Conservation (phyloP, 371 early-diverging fungal species). For the Mucor indicus region DNA sequence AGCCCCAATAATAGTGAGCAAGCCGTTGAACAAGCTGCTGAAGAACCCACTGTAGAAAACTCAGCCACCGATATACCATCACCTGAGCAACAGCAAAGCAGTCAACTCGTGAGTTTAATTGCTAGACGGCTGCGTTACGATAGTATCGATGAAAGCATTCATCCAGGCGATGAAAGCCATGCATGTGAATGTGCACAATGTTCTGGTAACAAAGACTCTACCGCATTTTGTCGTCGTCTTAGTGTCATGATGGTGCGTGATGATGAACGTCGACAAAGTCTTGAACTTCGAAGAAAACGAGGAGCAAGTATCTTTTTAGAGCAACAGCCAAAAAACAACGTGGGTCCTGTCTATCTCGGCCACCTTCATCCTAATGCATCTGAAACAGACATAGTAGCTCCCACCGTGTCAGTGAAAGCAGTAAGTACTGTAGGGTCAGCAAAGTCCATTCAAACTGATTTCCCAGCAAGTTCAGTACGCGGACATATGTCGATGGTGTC, state of each 20-base stretch:
- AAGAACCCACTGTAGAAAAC: not conserved
- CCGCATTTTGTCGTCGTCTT: slow-evolving; percentile 1
- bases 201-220: slow-evolving; percentile 22
- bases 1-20: not conserved
- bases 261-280: slow-evolving; percentile 25
- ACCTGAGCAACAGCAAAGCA: slow-evolving; percentile 11
- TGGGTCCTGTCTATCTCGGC: too few relatives aligned
- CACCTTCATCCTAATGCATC: too few relatives aligned
- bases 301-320: slow-evolving; percentile 37
- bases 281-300: slow-evolving; percentile 31
- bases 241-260: slow-evolving; percentile 23
- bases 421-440: too few relatives aligned
- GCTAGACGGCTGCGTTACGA: slow-evolving; percentile 33
- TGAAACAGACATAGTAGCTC: too few relatives aligned
- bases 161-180: slow-evolving; percentile 13
- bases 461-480: too few relatives aligned
- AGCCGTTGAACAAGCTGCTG: not conserved
- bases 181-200: too few relatives aligned
- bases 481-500: too few relatives aligned
- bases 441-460: too few relatives aligned
- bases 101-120: slow-evolving; percentile 34
- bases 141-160: slow-evolving; percentile 18
- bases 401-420: too few relatives aligned
- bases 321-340: too few relatives aligned
- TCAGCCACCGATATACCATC: too few relatives aligned